Percentiles rank a stretch among this genome's conserved stretches.
Evolutionary conservation across 257 asterid genomes (phyloP).

Genomic region (Linaria vulgaris): DNA sequence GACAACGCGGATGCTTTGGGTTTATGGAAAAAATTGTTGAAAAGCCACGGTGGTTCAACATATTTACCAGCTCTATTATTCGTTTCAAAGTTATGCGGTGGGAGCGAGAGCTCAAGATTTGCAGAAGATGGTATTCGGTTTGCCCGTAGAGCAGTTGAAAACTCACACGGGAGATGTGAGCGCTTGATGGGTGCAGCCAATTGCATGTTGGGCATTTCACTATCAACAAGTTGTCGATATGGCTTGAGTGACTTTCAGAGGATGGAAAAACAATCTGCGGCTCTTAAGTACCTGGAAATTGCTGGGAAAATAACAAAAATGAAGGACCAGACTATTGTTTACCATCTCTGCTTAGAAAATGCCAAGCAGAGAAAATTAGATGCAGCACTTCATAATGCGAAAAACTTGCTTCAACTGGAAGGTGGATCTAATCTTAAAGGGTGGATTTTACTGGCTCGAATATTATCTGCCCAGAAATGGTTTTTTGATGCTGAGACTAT

Average conservation of each 20-base stretch:
- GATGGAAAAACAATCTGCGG: conserved; percentile 50
- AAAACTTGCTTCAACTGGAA: conserved; percentile 60
- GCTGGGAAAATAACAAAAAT: conserved; percentile 53
- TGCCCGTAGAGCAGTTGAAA: conserved; percentile 62
- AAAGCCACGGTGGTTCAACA: conserved; percentile 34
- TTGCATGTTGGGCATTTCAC: conserved; percentile 64
- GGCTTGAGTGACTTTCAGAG: conserved; percentile 46
- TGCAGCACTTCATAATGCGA: conserved; percentile 63
- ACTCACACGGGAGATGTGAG: conserved; percentile 51
- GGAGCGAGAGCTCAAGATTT: conserved; percentile 35
- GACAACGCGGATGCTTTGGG: conserved; percentile 57
- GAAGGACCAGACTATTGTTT: conserved; percentile 58
- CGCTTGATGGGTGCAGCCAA: conserved; percentile 56
- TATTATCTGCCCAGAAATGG: conserved; percentile 74
- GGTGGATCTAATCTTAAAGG: conserved; percentile 59
- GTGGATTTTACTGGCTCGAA: conserved; percentile 74
- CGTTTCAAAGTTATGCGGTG: conserved; percentile 66
- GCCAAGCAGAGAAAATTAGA: conserved; percentile 93
- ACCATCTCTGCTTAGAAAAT: conserved; percentile 65
- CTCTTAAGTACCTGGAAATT: conserved; percentile 65
- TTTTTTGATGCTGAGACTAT: conserved; percentile 61
- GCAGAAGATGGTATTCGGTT: conserved; percentile 63
- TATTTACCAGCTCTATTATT: conserved; percentile 56
- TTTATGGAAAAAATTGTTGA: conserved; percentile 62
- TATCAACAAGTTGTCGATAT: conserved; percentile 51